Evolutionary conservation across 768 basidiomycete species (phyloP).

Genomic region (Lactarius evosmus): DNA sequence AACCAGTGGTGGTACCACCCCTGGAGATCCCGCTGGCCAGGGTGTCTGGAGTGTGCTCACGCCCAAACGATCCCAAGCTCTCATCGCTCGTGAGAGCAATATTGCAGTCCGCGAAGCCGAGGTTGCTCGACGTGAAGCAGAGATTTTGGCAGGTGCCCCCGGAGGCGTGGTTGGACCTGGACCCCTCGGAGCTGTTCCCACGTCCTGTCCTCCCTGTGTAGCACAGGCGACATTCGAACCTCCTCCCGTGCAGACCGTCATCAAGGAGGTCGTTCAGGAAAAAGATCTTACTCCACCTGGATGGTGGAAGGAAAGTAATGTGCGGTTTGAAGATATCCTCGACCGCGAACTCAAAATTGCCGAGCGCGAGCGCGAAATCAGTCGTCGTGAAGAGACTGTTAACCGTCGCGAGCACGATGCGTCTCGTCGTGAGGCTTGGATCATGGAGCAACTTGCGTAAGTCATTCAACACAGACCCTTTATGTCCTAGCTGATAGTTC

Average conservation of each 20-base stretch:
- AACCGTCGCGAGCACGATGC: constrained; percentile 87
- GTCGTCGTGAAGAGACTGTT: constrained; percentile 79
- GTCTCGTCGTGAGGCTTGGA: constrained; percentile 83
- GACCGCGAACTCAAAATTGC: constrained; percentile 84
- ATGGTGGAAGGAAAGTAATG: constrained; percentile 67
- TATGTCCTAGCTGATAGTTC: constrained; percentile 10
- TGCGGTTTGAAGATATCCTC: constrained; percentile 75
- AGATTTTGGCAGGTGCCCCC: constrained; percentile 76
- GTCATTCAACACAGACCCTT: constrained; percentile 30
- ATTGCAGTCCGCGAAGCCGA: constrained; percentile 84
- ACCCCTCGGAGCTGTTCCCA: constrained; percentile 36
- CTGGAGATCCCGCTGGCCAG: constrained; percentile 36
- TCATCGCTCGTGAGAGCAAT: constrained; percentile 73
- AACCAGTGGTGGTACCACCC: constrained; percentile 31
- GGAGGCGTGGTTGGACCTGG: constrained; percentile 68
- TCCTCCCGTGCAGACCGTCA: constrained; percentile 68
- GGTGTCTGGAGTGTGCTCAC: constrained; percentile 73
- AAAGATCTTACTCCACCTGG: constrained; percentile 73
- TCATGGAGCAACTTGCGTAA: constrained; percentile 90
- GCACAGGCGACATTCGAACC: constrained; percentile 52
- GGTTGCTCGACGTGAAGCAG: constrained; percentile 85
- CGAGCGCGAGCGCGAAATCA: constrained; percentile 82
- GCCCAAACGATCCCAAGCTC: constrained; percentile 77
- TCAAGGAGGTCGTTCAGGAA: constrained; percentile 85
- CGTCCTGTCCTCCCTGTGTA: constrained; percentile 58